Percentiles rank a stretch among this genome's conserved stretches.
Conservation (phyloP, 441 rosid species). For the Melastoma candidum region DNA sequence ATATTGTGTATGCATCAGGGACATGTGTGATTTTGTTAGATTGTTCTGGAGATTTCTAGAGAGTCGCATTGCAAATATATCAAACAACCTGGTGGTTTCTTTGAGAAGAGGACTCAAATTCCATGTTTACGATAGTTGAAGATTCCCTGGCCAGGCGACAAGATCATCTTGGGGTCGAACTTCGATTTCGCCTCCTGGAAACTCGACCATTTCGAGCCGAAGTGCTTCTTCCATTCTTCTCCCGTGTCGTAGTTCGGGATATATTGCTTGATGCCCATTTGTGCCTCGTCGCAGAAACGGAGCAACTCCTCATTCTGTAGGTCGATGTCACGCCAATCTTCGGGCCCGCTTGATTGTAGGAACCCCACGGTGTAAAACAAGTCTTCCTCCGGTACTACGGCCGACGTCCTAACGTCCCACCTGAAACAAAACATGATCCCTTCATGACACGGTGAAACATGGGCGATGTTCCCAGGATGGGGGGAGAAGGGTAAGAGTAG, state of each 20-base stretch:
- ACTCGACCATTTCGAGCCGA: slow-evolving; percentile 64
- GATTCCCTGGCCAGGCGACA: slow-evolving; percentile 85
- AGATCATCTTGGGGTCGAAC: slow-evolving; percentile 70
- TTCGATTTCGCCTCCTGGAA: slow-evolving; percentile 40
- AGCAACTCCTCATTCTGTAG: slow-evolving; percentile 50
- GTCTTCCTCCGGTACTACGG: slow-evolving; percentile 66
- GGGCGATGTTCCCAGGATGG: neutral
- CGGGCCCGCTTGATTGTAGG: slow-evolving; percentile 54
- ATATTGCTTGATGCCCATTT: slow-evolving; percentile 50
- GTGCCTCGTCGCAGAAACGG: slow-evolving; percentile 38
- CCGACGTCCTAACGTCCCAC: slow-evolving; percentile 74
- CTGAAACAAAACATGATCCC: slow-evolving; percentile 22
- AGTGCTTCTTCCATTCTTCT: slow-evolving; percentile 65
- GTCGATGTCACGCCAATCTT: slow-evolving; percentile 48
- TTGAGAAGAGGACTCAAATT: neutral
- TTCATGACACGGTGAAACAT: slow-evolving; percentile 1
- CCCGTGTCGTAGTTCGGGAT: slow-evolving; percentile 42
- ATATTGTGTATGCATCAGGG: no score
- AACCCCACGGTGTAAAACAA: slow-evolving; percentile 75
- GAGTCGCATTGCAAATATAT: no score
- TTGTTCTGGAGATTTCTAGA: no score
- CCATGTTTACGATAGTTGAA: slow-evolving; percentile 22
- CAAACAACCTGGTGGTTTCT: no score
- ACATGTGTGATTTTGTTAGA: no score
- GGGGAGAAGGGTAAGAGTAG: neutral